Evolutionary conservation across 768 basidiomycete species (phyloP).

Genomic region (Russula foetens): DNA sequence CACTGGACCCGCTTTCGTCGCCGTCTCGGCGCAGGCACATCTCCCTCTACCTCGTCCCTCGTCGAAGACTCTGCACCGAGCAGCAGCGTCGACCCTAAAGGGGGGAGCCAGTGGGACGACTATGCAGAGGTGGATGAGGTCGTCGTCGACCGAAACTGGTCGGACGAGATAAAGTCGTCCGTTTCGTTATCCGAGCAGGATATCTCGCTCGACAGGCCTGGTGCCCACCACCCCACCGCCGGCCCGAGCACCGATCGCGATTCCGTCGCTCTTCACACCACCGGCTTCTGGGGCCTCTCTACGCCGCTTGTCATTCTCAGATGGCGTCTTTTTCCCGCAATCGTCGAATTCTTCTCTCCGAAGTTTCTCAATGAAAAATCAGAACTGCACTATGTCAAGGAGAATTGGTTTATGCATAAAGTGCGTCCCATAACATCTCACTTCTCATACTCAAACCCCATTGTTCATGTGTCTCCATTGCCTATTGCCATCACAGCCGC

Average conservation of each 20-base stretch:
- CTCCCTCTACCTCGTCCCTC: constrained; percentile 37
- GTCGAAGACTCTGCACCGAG: constrained; percentile 23
- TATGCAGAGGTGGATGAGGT: constrained; percentile 55
- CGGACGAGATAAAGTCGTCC: constrained; percentile 48
- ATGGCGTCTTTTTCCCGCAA: constrained; percentile 48
- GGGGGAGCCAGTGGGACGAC: constrained; percentile 27
- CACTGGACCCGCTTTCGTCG: constrained; percentile 46
- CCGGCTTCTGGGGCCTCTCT: constrained; percentile 31
- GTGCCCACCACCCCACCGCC: constrained; percentile 33
- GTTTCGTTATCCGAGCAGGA: constrained; percentile 45
- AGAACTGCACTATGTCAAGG: constrained; percentile 45
- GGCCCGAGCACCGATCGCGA: constrained; percentile 32
- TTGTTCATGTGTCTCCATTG: background rate
- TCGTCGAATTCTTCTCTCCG: constrained; percentile 51
- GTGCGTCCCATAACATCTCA: constrained; percentile 19
- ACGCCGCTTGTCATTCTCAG: constrained; percentile 38
- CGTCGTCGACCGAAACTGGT: constrained; percentile 67
- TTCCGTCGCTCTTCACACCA: constrained; percentile 27
- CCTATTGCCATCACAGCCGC: background rate
- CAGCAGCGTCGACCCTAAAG: constrained; percentile 26
- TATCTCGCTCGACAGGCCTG: constrained; percentile 40
- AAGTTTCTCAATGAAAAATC: constrained; percentile 53
- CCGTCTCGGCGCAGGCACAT: constrained; percentile 47
- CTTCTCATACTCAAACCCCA: constrained; percentile 36
- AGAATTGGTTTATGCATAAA: constrained; percentile 68